Conservation (phyloP, 371 early-diverging fungal species). For the Blastocladiella emersonii region DNA sequence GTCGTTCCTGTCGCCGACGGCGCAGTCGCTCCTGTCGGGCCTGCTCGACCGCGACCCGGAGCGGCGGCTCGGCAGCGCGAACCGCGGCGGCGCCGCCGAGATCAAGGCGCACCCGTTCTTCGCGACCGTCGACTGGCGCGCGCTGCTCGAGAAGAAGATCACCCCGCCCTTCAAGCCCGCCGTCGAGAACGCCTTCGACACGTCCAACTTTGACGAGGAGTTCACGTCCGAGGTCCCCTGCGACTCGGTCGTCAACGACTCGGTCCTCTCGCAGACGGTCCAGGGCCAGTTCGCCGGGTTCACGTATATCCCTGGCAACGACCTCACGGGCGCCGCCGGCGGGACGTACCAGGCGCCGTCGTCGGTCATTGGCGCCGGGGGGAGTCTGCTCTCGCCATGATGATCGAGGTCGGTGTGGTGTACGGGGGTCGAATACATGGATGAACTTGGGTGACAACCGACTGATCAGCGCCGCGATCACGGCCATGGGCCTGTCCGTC, state of each 20-base stretch:
- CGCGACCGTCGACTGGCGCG: conserved; percentile 81
- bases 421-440: no score
- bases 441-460: no score
- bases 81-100: conserved; percentile 56
- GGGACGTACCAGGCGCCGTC: background rate
- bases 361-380: background rate
- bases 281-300: conserved; percentile 93
- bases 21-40: background rate
- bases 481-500: no score
- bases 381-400: background rate
- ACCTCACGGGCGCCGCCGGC: background rate
- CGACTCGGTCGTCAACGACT: conserved; percentile 69
- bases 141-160: conserved; percentile 65
- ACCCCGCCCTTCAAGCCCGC: conserved; percentile 89
- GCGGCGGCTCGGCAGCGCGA: conserved; percentile 56
- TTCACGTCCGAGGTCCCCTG: conserved; percentile 68
- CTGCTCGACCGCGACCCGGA: conserved; percentile 72
- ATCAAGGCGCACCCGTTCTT: conserved; percentile 88
- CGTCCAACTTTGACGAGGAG: conserved; percentile 70
- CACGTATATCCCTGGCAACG: conserved; percentile 27
- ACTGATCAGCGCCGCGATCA: no score
- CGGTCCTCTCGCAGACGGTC: conserved; percentile 65
- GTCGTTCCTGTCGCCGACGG: background rate
- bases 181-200: conserved; percentile 61
- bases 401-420: no score